Evolutionary conservation across 495 filamentous ascomycete species (phyloP).

Genomic region (Podospora conica): DNA sequence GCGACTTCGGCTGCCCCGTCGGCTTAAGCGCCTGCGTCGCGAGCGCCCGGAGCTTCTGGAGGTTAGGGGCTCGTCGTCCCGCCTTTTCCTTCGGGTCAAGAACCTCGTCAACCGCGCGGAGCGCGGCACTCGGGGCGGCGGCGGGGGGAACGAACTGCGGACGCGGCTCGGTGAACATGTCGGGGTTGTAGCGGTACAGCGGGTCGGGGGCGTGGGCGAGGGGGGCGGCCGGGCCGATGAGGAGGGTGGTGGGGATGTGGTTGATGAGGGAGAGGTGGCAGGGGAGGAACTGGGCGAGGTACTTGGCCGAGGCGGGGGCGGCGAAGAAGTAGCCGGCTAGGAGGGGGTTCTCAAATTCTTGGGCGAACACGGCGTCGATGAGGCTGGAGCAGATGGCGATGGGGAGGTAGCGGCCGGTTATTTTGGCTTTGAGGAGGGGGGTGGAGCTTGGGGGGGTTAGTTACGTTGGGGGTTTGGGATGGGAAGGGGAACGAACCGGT

Average conservation of each 20-base stretch:
- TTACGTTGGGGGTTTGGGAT: neutral
- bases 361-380: constrained; percentile 15
- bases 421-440: constrained; percentile 9
- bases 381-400: constrained; percentile 12
- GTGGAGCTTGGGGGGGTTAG: constrained; percentile 2
- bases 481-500: neutral
- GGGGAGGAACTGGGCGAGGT: constrained; percentile 47
- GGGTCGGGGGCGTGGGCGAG: constrained; percentile 19
- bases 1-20: constrained; percentile 30
- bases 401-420: constrained; percentile 13
- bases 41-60: constrained; percentile 3
- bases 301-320: constrained; percentile 41
- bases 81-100: neutral
- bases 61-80: neutral
- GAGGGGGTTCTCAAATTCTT: constrained; percentile 20
- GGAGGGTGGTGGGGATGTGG: constrained; percentile 43
- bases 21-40: constrained; percentile 28
- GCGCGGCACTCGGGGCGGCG: neutral
- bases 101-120: neutral
- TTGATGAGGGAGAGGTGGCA: constrained; percentile 44
- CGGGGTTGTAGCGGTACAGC: constrained; percentile 33
- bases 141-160: constrained; percentile 31
- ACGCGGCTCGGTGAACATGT: constrained; percentile 35
- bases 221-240: constrained; percentile 41
- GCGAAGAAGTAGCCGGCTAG: constrained; percentile 48